phyloP scores from a whole-genome alignment of 768 basidiomycete genomes.

The Infundibulicybe gibba region DNA sequence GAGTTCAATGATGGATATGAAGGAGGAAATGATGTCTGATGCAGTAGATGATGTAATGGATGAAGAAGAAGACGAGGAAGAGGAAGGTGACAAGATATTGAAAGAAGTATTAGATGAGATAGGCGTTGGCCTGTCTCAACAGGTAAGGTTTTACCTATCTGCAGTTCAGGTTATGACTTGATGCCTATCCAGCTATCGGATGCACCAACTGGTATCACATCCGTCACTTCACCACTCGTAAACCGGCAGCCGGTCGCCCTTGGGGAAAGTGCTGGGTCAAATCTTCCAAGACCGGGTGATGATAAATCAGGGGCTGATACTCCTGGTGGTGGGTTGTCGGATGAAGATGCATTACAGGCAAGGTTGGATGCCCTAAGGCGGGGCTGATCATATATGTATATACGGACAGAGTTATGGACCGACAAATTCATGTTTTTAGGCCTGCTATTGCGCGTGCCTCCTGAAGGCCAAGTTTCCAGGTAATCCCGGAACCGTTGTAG shows the following conservation, averaged over 20 bases:
- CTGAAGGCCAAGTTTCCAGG: constrained; percentile 76
- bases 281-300: constrained; percentile 17
- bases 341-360: constrained; percentile 93
- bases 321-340: constrained; percentile 46
- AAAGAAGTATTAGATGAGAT: constrained; percentile 98
- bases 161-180: constrained; percentile 7
- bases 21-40: constrained; percentile 99
- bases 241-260: constrained; percentile 81
- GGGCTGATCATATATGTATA: constrained; percentile 36
- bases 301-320: constrained; percentile 31
- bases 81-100: constrained; percentile 92
- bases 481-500: constrained; percentile 89
- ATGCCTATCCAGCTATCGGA: constrained; percentile 63
- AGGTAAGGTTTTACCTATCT: constrained; percentile 36
- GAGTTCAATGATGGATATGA: constrained; percentile 99
- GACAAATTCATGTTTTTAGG: constrained; percentile 42
- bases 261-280: constrained; percentile 57
- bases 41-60: constrained; percentile 91
- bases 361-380: constrained; percentile 86
- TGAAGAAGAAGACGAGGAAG: constrained; percentile 94
- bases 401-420: background rate
- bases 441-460: constrained; percentile 72
- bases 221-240: constrained; percentile 54
- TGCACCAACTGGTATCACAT: constrained; percentile 70
- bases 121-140: constrained; percentile 86